phyloP scores from a whole-genome alignment of 768 basidiomycete genomes.

The Podaxis sp. region DNA sequence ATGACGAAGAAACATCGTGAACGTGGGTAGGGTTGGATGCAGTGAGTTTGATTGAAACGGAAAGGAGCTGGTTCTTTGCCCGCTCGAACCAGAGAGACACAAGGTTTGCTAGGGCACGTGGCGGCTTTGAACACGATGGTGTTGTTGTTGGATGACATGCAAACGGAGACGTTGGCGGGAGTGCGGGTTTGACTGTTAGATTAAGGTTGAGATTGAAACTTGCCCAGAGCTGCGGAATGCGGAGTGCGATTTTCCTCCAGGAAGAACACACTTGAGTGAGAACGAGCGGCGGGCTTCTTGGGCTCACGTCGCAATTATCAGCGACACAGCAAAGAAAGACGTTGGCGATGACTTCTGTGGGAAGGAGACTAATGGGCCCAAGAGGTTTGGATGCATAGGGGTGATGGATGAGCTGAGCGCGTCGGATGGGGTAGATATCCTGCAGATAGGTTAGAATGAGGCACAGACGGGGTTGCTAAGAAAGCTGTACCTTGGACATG shows the following conservation, averaged over 20 bases:
- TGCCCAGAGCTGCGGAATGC: constrained; percentile 6
- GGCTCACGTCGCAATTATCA: background rate
- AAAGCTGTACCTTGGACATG: constrained; percentile 4
- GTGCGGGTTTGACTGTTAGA: background rate
- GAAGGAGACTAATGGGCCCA: constrained; percentile 4
- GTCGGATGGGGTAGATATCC: constrained; percentile 1
- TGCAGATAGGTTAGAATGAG: background rate
- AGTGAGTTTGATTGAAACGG: constrained; percentile 8
- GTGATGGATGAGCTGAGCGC: constrained; percentile 1
- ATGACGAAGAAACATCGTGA: constrained; percentile 1
- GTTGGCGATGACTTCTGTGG: background rate
- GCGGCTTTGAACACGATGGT: background rate
- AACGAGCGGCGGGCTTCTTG: background rate
- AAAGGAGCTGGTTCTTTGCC: constrained; percentile 4
- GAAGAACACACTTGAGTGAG: constrained; percentile 10
- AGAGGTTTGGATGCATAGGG: background rate
- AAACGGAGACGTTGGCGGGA: constrained; percentile 2
- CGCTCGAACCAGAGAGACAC: constrained; percentile 10
- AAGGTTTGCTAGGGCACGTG: background rate
- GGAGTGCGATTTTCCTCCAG: constrained; percentile 2
- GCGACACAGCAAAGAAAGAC: constrained; percentile 1
- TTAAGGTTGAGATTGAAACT: background rate
- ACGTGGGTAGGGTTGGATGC: background rate
- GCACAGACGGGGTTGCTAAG: background rate
- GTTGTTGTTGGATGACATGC: background rate